phyloP scores from a whole-genome alignment of 441 rosid species.

The Gossypium aridum region DNA sequence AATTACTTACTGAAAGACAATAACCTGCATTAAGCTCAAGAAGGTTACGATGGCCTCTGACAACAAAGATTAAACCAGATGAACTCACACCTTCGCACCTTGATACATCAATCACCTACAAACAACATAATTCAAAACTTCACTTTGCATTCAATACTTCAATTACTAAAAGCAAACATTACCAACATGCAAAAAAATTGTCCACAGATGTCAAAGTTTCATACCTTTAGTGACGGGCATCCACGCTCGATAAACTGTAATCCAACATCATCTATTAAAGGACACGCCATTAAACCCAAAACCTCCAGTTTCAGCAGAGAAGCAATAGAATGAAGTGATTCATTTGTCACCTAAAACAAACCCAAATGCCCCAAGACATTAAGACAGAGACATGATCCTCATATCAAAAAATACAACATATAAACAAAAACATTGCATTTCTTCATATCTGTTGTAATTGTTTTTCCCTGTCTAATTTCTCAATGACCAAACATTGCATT shows the following conservation, averaged over 20 bases:
- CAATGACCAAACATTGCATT: too few species aligned
- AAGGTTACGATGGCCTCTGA: constrained; percentile 55
- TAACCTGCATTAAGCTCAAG: constrained; percentile 52
- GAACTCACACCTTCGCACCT: constrained; percentile 67
- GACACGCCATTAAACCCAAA: constrained; percentile 54
- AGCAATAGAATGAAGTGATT: constrained; percentile 60
- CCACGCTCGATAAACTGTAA: constrained; percentile 51
- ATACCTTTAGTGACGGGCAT: constrained; percentile 65
- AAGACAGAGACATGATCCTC: background rate
- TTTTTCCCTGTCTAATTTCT: too few species aligned
- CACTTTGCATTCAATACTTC: background rate
- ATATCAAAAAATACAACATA: background rate
- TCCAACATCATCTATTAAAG: constrained; percentile 62
- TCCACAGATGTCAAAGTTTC: background rate
- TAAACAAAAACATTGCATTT: background rate
- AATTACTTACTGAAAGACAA: constrained; percentile 57
- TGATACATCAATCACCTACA: constrained; percentile 62
- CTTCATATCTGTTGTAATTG: background rate
- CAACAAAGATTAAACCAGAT: constrained; percentile 41
- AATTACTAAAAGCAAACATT: background rate
- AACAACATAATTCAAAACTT: background rate
- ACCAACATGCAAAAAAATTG: background rate
- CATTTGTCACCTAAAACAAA: constrained; percentile 52
- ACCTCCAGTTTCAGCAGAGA: constrained; percentile 53
- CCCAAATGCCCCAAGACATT: background rate